Conservation (phyloP, 257 asterid species). For the Avicennia marina region DNA sequence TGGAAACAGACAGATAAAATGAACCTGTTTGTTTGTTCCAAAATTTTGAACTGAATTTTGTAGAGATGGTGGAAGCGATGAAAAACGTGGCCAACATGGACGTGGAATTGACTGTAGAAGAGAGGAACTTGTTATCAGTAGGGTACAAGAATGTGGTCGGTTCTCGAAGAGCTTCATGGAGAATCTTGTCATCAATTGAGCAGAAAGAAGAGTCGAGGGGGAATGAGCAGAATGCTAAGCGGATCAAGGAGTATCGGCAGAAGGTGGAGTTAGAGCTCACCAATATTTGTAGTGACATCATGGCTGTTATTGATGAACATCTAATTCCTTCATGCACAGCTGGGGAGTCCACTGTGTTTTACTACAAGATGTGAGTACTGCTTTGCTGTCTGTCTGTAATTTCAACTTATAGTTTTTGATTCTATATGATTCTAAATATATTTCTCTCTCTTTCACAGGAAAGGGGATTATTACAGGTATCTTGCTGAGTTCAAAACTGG, state of each 20-base stretch:
- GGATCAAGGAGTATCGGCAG: conserved; percentile 75
- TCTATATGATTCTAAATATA: conserved; percentile 9
- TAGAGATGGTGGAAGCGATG: conserved; percentile 91
- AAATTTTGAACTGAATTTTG: conserved; percentile 7
- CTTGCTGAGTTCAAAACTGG: conserved; percentile 60
- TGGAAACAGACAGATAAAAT: not conserved
- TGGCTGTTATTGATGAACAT: conserved; percentile 80
- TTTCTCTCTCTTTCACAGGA: conserved; percentile 34
- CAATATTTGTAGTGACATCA: conserved; percentile 59
- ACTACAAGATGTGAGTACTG: conserved; percentile 67
- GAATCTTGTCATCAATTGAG: conserved; percentile 87
- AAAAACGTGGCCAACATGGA: conserved; percentile 68
- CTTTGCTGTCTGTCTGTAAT: not conserved
- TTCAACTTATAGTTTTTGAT: not conserved
- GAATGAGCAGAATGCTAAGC: conserved; percentile 67
- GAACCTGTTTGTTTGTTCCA: not conserved
- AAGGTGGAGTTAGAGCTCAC: conserved; percentile 84
- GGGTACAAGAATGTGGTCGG: conserved; percentile 90
- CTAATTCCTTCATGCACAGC: conserved; percentile 71
- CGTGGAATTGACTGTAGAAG: conserved; percentile 78
- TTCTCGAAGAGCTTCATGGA: conserved; percentile 87
- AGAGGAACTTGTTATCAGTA: conserved; percentile 84
- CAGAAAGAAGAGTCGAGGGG: conserved; percentile 89
- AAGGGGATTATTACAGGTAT: conserved; percentile 67
- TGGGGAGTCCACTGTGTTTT: conserved; percentile 84